Percentiles rank a stretch among this genome's conserved stretches.
Conservation (phyloP, 2,329 filamentous ascomycete species). For the Fusarium devonianum region DNA sequence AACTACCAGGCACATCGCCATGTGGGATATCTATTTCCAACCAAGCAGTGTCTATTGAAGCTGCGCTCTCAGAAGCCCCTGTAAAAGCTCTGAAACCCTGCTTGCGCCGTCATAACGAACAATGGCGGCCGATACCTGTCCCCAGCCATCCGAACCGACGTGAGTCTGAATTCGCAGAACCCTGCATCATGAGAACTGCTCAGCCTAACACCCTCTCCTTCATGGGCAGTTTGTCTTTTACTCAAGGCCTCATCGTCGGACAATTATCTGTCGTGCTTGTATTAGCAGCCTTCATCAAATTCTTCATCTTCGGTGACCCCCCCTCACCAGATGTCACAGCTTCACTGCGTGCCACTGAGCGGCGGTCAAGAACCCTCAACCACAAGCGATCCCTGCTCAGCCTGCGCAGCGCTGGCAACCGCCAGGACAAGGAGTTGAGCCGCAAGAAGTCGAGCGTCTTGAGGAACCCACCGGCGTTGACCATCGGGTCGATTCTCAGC, state of each 20-base stretch:
- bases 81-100: no score
- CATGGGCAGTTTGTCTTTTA: constrained; percentile 77
- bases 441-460: constrained; percentile 77
- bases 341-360: constrained; percentile 75
- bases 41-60: neutral
- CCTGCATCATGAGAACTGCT: constrained; percentile 11
- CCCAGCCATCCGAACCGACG: constrained; percentile 55
- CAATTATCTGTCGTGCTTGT: constrained; percentile 92
- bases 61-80: no score
- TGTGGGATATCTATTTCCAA: constrained; percentile 1
- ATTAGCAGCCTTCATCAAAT: constrained; percentile 95
- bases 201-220: constrained; percentile 2
- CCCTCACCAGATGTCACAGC: constrained; percentile 84
- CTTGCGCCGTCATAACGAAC: no score
- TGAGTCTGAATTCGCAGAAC: constrained; percentile 43
- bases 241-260: constrained; percentile 89
- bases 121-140: constrained; percentile 54
- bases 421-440: constrained; percentile 56
- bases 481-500: constrained; percentile 90
- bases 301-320: constrained; percentile 98
- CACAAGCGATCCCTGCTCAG: constrained; percentile 78
- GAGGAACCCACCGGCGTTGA: constrained; percentile 75
- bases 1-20: constrained; percentile 9
- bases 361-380: constrained; percentile 74
- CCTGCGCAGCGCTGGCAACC: constrained; percentile 57